Evolutionary conservation across 306 rosid genomes (phyloP), one percentile per base, ranked within the genome.

Genomic region (Hippophae gyantsensis): DNA sequence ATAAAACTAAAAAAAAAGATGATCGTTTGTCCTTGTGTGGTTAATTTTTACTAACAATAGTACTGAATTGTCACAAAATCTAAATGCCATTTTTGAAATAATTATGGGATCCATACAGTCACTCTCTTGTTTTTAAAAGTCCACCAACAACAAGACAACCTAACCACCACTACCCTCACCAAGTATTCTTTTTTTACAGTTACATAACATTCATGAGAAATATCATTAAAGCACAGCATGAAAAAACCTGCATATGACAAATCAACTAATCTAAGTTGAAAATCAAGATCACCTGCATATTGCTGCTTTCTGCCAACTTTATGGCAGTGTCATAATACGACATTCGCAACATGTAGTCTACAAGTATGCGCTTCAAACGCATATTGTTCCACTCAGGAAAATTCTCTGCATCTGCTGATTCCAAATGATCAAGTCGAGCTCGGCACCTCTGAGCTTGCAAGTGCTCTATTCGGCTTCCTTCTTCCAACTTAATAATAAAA

Each of bases 321-420:
- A 67, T 71, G 14, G 99, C 99, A 6, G 96, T 79, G 59, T 88
- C 90, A 44, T 77, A 84, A 61, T 92, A 92, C 0, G 99, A 92
- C 96, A 85, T 88, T 67, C 99, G 75, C 79, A 88, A 70, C 99
- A 92, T 85, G 82, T 92, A 92, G 77, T 92, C 99, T 73, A 88
- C 90, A 61, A 92, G 88, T 68, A 87, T 82, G 67, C 96, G 83
- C 61, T 92, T 92, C 95, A 92, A 45, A 45, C 93, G 89, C 45
- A 82, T 79, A 71, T 65, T 73, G 65, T 80, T 85, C 95, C 95
- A 92, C 54, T 82, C 99, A 0, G 89, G 45, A 67, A 78, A 53
- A 60, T 86, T 85, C 58, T 85, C 96, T 8, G 77, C 76, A 72
- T 83, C 86, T 7, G 83, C 96, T 12, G 95, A 88, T 64, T 83